Base-by-base conservation (phyloP, 768 basidiomycete species). In the Trametopsis cervina region DNA sequence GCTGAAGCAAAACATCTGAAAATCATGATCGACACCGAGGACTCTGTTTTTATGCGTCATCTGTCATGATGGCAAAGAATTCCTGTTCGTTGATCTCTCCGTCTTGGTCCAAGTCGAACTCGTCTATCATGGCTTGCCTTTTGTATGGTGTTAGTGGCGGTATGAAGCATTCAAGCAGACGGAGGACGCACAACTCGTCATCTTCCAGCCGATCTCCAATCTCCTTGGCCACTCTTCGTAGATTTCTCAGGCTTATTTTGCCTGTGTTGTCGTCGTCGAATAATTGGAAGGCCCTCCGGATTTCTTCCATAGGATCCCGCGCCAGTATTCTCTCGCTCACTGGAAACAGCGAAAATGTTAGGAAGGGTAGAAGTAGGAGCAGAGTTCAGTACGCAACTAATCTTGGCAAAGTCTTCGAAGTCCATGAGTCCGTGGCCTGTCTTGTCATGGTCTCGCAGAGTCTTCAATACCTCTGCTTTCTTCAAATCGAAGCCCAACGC, bases 81-180 rank as follows among this genome's bases (percentile, higher is more conserved):
- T 99, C 96, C 61, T 89, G 83, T 63, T 94, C 87, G 61, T 83
- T 93, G 65, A 98, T 98, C 70, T 95, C 95, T 23, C 94, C 93
- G 56, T 99, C 96, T 64, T 92, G 85, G 69, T 99, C 96, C 21
- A 99, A 80, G 66, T 99, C 96, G 62, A 99, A 99, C 68, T 99
- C 96, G 59, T 99, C 96, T 61, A 99, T 99, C 96, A 99, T 99
- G 20, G 96, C 96, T 81, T 97, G 93, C 56, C 95, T 97, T 57
- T 5, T 13, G 12, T 45, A 42, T 33, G 17, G 27, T 21, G 36
- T 26, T 22, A 26, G 41, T 22, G 24, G 46, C 38, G 15, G 40
- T 37, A 27, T 40, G 40, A 29, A 27, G 3, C 33, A 37, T 15
- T 40, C 3, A 22, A 12, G 27, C 9, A 40, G 5, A 39, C 7